These are phyloP conservation scores for Leucaena leucocephala DNA, from an alignment of 306 rosid genomes.

Conservation along the genomic window DNA sequence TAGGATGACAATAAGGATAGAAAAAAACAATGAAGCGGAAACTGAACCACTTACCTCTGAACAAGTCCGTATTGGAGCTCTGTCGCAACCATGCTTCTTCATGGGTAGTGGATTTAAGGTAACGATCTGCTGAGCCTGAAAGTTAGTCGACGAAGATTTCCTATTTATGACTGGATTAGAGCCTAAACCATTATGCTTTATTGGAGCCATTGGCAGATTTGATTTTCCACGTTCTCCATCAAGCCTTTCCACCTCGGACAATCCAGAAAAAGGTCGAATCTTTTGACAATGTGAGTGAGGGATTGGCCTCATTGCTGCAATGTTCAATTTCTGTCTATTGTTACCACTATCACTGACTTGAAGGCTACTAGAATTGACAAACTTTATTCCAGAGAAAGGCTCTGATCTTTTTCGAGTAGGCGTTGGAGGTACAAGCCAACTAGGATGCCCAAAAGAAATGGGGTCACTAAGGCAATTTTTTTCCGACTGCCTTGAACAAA, in stretches of 20 bases:
- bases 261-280: conserved; percentile 79
- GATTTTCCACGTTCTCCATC: conserved; percentile 74
- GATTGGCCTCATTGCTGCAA: conserved; percentile 87
- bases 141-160: conserved; percentile 69
- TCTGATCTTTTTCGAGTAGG: conserved; percentile 74
- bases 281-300: conserved; percentile 76
- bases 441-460: conserved; percentile 56
- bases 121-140: conserved; percentile 83
- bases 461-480: conserved; percentile 41
- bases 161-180: conserved; percentile 63
- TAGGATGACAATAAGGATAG: neutral
- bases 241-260: conserved; percentile 59
- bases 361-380: conserved; percentile 35
- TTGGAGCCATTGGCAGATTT: conserved; percentile 54
- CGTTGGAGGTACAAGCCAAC: conserved; percentile 83
- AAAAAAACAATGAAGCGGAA: conserved; percentile 22
- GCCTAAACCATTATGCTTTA: conserved; percentile 69
- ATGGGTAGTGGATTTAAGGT: conserved; percentile 89
- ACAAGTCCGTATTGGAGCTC: conserved; percentile 80
- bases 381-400: conserved; percentile 44
- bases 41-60: conserved; percentile 67
- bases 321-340: conserved; percentile 61
- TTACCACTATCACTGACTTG: conserved; percentile 39
- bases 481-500: conserved; percentile 54
- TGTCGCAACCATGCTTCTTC: conserved; percentile 92